Conservation (phyloP, 2,329 filamentous ascomycete species). For the Claviceps sp. region DNA sequence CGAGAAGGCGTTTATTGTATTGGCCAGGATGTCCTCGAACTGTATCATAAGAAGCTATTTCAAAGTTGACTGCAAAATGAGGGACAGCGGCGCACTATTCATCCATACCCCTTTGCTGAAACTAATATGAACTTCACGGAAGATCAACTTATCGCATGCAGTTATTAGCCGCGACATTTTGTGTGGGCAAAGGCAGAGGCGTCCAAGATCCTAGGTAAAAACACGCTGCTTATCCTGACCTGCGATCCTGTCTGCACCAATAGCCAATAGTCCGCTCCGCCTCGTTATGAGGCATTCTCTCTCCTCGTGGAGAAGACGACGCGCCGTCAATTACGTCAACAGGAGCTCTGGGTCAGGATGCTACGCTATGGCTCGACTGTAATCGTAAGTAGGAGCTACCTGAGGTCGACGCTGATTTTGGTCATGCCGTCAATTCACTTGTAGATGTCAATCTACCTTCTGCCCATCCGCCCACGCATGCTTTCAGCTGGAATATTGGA, state of each 20-base stretch:
- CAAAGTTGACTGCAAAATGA: not conserved
- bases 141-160: not conserved
- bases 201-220: not conserved
- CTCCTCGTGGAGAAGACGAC: not conserved
- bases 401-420: not conserved
- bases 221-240: not conserved
- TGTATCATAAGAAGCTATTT: slow-evolving; percentile 1
- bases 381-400: not conserved
- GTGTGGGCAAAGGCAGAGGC: not conserved
- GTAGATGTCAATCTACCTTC: not conserved
- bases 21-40: not conserved
- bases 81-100: not conserved
- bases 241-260: not conserved
- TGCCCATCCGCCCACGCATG: not conserved
- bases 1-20: not conserved
- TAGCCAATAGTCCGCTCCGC: not conserved
- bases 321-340: not conserved
- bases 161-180: not conserved
- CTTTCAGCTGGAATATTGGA: not conserved
- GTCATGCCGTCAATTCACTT: not conserved
- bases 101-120: not conserved
- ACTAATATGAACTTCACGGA: not conserved
- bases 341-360: not conserved
- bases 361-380: not conserved
- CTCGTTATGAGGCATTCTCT: too few species aligned